phyloP scores from a whole-genome alignment of 164 flowering plant genomes.

The Vitis vinifera region ASM3070453v1 NC_081818.1:3996501-3997000 shows the following conservation, averaged over 20 bases:
- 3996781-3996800: constrained; percentile 73
- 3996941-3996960: constrained; percentile 85
- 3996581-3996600: constrained; percentile 61
- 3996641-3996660: constrained; percentile 82
- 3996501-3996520: constrained; percentile 69
- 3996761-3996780: constrained; percentile 77
- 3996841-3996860: constrained; percentile 71
- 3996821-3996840: constrained; percentile 72
- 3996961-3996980: constrained; percentile 85
- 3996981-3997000: constrained; percentile 89
- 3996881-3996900: constrained; percentile 50
- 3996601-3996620: constrained; percentile 69
- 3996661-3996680: constrained; percentile 76
- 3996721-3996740: constrained; percentile 85
- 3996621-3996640: constrained; percentile 79
- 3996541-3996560: constrained; percentile 40
- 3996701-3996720: constrained; percentile 66
- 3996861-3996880: constrained; percentile 90
- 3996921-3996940: constrained; percentile 65
- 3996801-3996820: constrained; percentile 73
- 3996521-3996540: constrained; percentile 74
- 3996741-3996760: constrained; percentile 87
- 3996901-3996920: constrained; percentile 54
- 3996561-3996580: constrained; percentile 56
- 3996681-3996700: constrained; percentile 80